A percentile compares a stretch with the other conserved stretches of the same genome.
phyloP scores from a whole-genome alignment of 2,329 filamentous ascomycete species.

The Epichloe gansuensis region DNA sequence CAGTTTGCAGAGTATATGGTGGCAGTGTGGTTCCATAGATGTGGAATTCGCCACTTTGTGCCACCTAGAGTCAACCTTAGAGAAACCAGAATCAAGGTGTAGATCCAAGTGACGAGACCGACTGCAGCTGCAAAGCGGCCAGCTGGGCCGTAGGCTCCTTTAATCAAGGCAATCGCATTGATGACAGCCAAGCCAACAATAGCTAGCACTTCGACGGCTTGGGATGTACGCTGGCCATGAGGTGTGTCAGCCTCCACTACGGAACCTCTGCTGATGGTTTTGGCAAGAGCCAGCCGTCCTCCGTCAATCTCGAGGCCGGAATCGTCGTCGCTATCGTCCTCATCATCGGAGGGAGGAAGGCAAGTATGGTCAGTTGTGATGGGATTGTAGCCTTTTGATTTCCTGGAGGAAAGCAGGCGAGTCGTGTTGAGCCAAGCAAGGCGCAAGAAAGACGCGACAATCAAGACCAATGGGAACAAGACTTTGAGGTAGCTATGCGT shows the following conservation, averaged over 20 bases:
- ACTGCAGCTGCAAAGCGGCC: constrained; percentile 49
- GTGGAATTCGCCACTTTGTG: constrained; percentile 53
- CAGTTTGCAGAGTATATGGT: constrained; percentile 72
- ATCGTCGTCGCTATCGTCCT: constrained; percentile 47
- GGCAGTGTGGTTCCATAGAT: constrained; percentile 88
- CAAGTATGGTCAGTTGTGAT: constrained; percentile 38
- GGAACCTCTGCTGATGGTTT: constrained; percentile 49
- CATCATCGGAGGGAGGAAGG: constrained; percentile 35
- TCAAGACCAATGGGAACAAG: constrained; percentile 61
- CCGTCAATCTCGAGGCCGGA: constrained; percentile 42
- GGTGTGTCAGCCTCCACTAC: constrained; percentile 65
- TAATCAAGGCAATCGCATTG: constrained; percentile 51
- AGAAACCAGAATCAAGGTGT: constrained; percentile 60
- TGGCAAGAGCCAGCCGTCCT: constrained; percentile 43
- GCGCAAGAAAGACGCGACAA: constrained; percentile 56
- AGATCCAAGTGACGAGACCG: constrained; percentile 65
- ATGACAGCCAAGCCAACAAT: constrained; percentile 59
- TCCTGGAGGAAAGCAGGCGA: constrained; percentile 37
- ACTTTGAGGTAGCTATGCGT: constrained; percentile 39
- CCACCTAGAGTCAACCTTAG: constrained; percentile 56
- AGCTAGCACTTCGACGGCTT: constrained; percentile 62
- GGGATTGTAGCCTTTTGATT: constrained; percentile 41
- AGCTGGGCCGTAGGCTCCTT: constrained; percentile 43
- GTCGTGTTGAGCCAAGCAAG: constrained; percentile 46
- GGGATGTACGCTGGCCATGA: constrained; percentile 54